Evolutionary conservation across 1,284 basidiomycete genomes (phyloP).

Genomic region (Singerocomus inundabilis): DNA sequence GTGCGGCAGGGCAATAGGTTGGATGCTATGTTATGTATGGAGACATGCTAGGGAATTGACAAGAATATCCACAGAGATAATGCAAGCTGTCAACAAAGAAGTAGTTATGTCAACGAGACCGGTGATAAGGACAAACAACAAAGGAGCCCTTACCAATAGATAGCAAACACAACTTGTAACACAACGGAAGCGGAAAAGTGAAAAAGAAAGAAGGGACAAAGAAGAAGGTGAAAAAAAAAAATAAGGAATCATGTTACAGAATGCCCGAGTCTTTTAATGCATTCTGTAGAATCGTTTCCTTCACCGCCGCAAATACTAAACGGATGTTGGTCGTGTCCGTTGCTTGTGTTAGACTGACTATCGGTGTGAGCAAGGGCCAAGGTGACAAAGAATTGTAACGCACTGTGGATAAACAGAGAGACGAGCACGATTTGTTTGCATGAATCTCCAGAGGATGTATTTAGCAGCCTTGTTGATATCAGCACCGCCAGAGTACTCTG

Average conservation of each 20-base stretch:
- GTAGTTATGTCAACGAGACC: neutral
- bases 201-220: neutral
- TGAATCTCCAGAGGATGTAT: slow-evolving; percentile 97
- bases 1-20: slow-evolving; percentile 21
- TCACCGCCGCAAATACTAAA: slow-evolving; percentile 94
- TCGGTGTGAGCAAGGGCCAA: neutral
- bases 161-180: slow-evolving; percentile 16
- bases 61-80: slow-evolving; percentile 34
- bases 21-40: slow-evolving; percentile 30
- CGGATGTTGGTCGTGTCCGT: slow-evolving; percentile 82
- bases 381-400: slow-evolving; percentile 31
- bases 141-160: slow-evolving; percentile 25
- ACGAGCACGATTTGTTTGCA: slow-evolving; percentile 88
- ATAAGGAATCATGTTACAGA: slow-evolving; percentile 35
- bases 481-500: slow-evolving; percentile 90
- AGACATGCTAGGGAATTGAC: slow-evolving; percentile 25
- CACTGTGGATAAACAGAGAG: slow-evolving; percentile 93
- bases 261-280: slow-evolving; percentile 83
- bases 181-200: slow-evolving; percentile 1
- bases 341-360: slow-evolving; percentile 68
- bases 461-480: slow-evolving; percentile 99
- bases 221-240: neutral
- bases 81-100: slow-evolving; percentile 22
- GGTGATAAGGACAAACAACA: neutral
- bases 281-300: slow-evolving; percentile 95